Conservation (phyloP, 768 basidiomycete species). For the Gloeopeniophorella convolvens region DNA sequence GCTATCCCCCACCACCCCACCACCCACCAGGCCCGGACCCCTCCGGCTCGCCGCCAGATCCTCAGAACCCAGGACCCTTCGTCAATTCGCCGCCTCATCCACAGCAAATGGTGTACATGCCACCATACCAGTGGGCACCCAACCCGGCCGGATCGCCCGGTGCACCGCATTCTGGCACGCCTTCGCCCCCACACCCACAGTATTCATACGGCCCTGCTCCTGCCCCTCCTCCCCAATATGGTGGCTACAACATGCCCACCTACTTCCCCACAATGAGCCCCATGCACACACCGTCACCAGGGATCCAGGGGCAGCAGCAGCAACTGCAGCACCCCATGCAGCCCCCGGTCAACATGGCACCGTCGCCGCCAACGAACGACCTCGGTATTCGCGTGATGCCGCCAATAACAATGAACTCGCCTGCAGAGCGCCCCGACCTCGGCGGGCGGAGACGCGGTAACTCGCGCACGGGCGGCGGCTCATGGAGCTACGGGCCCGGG, state of each 20-base stretch:
- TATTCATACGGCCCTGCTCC: conserved; percentile 30
- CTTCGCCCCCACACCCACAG: conserved; percentile 27
- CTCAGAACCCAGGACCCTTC: conserved; percentile 9
- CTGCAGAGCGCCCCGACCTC: conserved; percentile 30
- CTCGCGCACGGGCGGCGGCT: conserved; percentile 22
- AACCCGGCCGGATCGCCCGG: conserved; percentile 26
- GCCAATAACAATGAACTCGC: conserved; percentile 25
- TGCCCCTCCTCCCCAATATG: conserved; percentile 28
- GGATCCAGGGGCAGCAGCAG: conserved; percentile 24
- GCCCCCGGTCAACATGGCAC: conserved; percentile 23
- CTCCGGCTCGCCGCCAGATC: conserved; percentile 18
- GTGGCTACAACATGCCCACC: conserved; percentile 6
- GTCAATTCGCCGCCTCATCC: conserved; percentile 26
- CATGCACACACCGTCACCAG: conserved; percentile 13
- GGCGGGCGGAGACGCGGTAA: conserved; percentile 16
- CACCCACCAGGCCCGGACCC: conserved; percentile 25
- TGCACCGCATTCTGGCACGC: conserved; percentile 30
- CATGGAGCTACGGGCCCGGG: conserved; percentile 69
- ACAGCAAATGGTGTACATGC: conserved; percentile 33
- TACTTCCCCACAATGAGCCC: conserved; percentile 5
- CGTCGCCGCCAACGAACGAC: conserved; percentile 14
- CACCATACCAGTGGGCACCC: conserved; percentile 12
- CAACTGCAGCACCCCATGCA: conserved; percentile 26
- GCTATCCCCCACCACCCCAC: conserved; percentile 15
- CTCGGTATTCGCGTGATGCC: conserved; percentile 29